Base-by-base conservation (phyloP, 2,329 filamentous ascomycete species). In the Ampelomyces quisqualis region DNA sequence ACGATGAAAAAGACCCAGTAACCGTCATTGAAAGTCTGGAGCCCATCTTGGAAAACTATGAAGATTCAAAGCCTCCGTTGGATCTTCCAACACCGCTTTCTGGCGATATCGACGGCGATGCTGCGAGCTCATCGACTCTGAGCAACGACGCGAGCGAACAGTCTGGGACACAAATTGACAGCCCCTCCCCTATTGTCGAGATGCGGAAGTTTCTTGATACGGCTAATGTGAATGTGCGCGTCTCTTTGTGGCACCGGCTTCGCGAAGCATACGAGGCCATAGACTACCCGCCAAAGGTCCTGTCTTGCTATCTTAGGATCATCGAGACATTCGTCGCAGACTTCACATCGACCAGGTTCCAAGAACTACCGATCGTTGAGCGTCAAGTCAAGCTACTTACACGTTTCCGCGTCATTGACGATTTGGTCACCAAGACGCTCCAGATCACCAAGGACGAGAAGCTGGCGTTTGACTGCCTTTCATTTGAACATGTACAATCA, bases 241-340 rank as follows among this genome's bases (percentile, higher is more conserved):
- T 97, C 1, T 90, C 93, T 50, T 75, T 98, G 1, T 98, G 93
- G 93, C 85, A 86, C 47, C 83, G 89, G 35, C 77, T 98, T n/a
- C 84, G 88, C 24, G 86, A 93, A 50, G 91, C 93, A 0, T 98
- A 98, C 59, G 78, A 83, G 37, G 80, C 79, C 6, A 95, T 98
- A 46, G 80, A 86, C 6, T 95, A 96, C 57, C 73, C 81, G 0
- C 90, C 91, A 0, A 96, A 95, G 65, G 84, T 93, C 10, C 82
- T 96, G 20, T 94, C 88, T 0, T 97, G 90, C 67, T 81, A 88
- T 45, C 74, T 98, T 20, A 85, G 86, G 53, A 88, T 87, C 52
- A 88, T 97, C 33, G 88, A 94, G 62, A 85, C 90, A 57, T 80
- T 97, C 14, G 75, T 93, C 3, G 74, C 73, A 14, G 86, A 93